Conservation (phyloP, 2,329 filamentous ascomycete species). For the Paraphaeosphaeria sporulosa region DNA sequence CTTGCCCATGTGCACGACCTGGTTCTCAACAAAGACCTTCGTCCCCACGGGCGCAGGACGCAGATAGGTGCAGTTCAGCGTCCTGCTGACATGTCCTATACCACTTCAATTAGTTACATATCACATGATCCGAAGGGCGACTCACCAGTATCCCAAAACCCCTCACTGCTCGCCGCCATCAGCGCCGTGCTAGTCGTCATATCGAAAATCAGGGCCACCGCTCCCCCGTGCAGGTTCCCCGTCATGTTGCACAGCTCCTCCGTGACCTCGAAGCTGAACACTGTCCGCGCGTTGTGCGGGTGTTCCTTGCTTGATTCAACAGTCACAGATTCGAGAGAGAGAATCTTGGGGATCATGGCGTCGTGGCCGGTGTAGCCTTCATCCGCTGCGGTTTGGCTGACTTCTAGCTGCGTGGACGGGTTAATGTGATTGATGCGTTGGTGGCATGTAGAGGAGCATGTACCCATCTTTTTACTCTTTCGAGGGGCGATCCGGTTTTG, state of each 20-base stretch:
- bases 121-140: background rate
- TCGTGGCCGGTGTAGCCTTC: conserved; percentile 35
- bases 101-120: conserved; percentile 42
- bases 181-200: conserved; percentile 57
- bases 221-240: conserved; percentile 62
- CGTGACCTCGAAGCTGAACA: conserved; percentile 56
- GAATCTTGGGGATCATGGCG: conserved; percentile 33
- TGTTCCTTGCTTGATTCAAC: conserved; percentile 34
- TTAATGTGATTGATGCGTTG: background rate
- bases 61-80: conserved; percentile 56
- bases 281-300: conserved; percentile 45
- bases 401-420: background rate
- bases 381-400: background rate
- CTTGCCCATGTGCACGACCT: conserved; percentile 55
- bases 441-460: background rate
- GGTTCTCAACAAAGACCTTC: conserved; percentile 52
- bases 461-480: conserved; percentile 5
- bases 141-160: conserved; percentile 52
- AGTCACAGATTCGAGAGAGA: conserved; percentile 46
- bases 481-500: background rate
- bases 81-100: conserved; percentile 25
- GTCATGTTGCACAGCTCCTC: conserved; percentile 56
- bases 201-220: conserved; percentile 63
- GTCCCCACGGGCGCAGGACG: conserved; percentile 52
- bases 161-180: conserved; percentile 35